Evolutionary conservation across 1,284 basidiomycete genomes (phyloP).

Genomic region (Moesziomyces antarcticus): DNA sequence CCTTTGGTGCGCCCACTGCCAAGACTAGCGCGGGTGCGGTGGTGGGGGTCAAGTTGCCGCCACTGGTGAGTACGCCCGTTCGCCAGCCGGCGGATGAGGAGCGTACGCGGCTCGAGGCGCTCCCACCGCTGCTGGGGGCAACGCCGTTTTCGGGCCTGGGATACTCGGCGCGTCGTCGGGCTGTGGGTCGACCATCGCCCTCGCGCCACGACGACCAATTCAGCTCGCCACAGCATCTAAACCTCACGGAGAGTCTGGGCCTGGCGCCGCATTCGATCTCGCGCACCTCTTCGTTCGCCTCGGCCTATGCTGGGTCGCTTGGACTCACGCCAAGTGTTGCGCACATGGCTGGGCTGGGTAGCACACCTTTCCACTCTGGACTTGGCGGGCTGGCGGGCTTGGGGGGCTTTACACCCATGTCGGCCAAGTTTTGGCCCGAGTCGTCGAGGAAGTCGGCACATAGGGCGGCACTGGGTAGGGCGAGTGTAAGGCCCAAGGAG

Average conservation of each 20-base stretch:
- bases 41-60: constrained; percentile 34
- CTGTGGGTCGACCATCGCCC: constrained; percentile 24
- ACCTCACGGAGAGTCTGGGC: constrained; percentile 60
- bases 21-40: constrained; percentile 11
- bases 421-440: constrained; percentile 27
- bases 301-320: constrained; percentile 45
- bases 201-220: constrained; percentile 55
- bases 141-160: constrained; percentile 29
- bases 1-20: constrained; percentile 15
- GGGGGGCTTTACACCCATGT: constrained; percentile 42
- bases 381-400: constrained; percentile 30
- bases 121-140: constrained; percentile 34
- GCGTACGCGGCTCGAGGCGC: constrained; percentile 23
- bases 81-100: constrained; percentile 16
- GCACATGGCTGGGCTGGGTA: constrained; percentile 26
- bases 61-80: constrained; percentile 44
- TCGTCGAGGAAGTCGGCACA: constrained; percentile 18
- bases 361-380: constrained; percentile 29
- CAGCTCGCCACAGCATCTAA: constrained; percentile 62
- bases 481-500: too few species aligned
- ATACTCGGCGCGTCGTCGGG: constrained; percentile 30
- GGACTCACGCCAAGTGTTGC: constrained; percentile 57
- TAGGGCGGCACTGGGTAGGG: neutral
- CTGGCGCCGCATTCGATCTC: constrained; percentile 61
- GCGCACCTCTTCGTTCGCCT: constrained; percentile 33